A percentile compares a stretch with the other conserved stretches of the same genome.
Evolutionary conservation across 2,329 filamentous ascomycete species (phyloP).

Genomic region (Claviceps arundinis): DNA sequence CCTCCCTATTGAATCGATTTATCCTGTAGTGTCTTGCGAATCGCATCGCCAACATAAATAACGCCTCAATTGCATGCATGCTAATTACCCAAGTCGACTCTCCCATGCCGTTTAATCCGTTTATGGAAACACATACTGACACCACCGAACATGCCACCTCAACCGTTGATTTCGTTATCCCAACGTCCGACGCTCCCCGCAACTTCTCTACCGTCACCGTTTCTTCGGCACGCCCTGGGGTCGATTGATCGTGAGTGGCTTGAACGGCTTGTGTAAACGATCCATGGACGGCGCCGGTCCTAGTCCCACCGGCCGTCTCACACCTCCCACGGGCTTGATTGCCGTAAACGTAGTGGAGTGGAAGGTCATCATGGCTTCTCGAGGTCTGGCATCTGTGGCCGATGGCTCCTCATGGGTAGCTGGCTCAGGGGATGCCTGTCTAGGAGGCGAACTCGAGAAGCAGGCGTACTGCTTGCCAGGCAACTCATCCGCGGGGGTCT

Average conservation of each 20-base stretch:
- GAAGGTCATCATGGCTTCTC: slow-evolving; percentile 28
- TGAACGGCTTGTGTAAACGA: slow-evolving; percentile 40
- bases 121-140: no score
- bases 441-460: slow-evolving; percentile 44
- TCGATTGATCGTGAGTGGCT: slow-evolving; percentile 40
- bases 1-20: no score
- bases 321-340: slow-evolving; percentile 21
- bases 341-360: slow-evolving; percentile 38
- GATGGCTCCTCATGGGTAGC: slow-evolving; percentile 10
- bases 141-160: no score
- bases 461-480: slow-evolving; percentile 36
- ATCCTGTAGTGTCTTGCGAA: no score
- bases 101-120: no score
- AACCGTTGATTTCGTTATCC: no score
- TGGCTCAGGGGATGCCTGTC: slow-evolving; percentile 12
- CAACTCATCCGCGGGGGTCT: slow-evolving; percentile 12
- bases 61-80: no score
- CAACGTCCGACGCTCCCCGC: no score
- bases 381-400: slow-evolving; percentile 15
- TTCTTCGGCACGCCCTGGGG: slow-evolving; percentile 12
- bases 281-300: slow-evolving; percentile 36
- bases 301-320: slow-evolving; percentile 32
- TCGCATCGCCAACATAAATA: no score
- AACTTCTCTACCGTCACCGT: not conserved
- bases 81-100: no score